Conservation (phyloP, 1,284 basidiomycete species). For the Filobasidium uniguttulatum region DNA sequence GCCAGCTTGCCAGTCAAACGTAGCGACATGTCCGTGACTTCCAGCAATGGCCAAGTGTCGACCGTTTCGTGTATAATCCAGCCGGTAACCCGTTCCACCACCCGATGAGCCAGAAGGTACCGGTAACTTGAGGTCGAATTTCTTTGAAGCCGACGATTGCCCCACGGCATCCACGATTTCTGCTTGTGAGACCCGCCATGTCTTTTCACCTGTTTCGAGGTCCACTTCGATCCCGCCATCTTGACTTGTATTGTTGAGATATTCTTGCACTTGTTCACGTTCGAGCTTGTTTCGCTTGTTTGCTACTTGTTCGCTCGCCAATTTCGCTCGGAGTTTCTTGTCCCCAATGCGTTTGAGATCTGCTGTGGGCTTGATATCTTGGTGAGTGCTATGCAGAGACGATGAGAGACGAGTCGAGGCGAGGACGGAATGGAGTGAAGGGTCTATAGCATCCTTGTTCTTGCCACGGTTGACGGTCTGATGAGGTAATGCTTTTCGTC, state of each 20-base stretch:
- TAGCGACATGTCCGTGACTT: conserved; percentile 73
- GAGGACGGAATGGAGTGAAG: conserved; percentile 48
- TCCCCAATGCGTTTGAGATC: conserved; percentile 44
- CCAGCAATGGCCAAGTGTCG: conserved; percentile 75
- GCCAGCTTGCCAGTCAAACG: conserved; percentile 88
- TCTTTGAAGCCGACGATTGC: conserved; percentile 55
- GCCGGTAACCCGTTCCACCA: conserved; percentile 60
- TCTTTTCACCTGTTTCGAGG: conserved; percentile 47
- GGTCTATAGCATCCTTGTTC: conserved; percentile 38
- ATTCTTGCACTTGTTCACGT: conserved; percentile 34
- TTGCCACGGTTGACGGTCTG: conserved; percentile 28
- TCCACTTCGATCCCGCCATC: conserved; percentile 35
- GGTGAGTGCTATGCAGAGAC: conserved; percentile 21
- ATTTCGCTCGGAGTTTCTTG: conserved; percentile 56
- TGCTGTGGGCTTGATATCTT: conserved; percentile 8
- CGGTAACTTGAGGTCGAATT: conserved; percentile 68
- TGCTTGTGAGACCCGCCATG: conserved; percentile 73
- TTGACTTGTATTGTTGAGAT: conserved; percentile 24
- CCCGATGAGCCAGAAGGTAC: too few species aligned
- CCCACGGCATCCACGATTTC: conserved; percentile 62
- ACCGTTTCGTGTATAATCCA: conserved; percentile 78
- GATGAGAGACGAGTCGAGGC: conserved; percentile 27
- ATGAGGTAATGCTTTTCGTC: conserved; percentile 25
- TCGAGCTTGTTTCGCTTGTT: conserved; percentile 28
- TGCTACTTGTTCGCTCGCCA: conserved; percentile 46